A percentile compares a stretch with the other conserved stretches of the same genome.
These are phyloP conservation scores for Posidonia australis DNA, from an alignment of 106 monocot genomes.

Conservation along the genomic window DNA sequence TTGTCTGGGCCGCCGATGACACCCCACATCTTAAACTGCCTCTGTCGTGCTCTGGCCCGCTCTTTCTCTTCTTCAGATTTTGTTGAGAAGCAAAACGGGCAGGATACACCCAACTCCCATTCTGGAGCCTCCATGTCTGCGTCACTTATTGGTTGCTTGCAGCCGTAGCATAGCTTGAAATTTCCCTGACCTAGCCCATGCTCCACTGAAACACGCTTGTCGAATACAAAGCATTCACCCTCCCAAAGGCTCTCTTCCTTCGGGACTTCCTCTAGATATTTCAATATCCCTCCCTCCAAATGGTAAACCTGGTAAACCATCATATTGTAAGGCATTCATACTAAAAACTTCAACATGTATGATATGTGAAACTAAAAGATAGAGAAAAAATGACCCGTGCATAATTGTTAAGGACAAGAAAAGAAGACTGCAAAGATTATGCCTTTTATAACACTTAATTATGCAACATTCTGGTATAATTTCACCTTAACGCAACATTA, in stretches of 20 bases:
- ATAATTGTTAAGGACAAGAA: no score
- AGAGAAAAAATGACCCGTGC: no score
- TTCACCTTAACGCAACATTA: no score
- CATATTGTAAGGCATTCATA: neutral
- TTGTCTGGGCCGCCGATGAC: slow-evolving; percentile 88
- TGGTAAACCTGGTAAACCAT: slow-evolving; percentile 65
- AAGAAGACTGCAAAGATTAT: no score
- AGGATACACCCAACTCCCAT: slow-evolving; percentile 79
- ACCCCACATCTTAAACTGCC: slow-evolving; percentile 78
- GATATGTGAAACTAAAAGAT: no score
- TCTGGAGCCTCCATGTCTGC: slow-evolving; percentile 60
- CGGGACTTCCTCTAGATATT: slow-evolving; percentile 84
- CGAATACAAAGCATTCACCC: slow-evolving; percentile 95
- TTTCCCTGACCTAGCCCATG: slow-evolving; percentile 72
- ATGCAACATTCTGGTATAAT: no score
- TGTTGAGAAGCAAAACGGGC: slow-evolving; percentile 63
- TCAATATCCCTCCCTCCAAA: slow-evolving; percentile 91
- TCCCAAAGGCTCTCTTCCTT: slow-evolving; percentile 80
- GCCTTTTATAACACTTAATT: no score
- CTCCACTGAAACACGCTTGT: slow-evolving; percentile 86
- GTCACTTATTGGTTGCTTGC: slow-evolving; percentile 82
- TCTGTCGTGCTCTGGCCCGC: slow-evolving; percentile 75
- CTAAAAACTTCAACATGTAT: no score
- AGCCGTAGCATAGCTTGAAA: slow-evolving; percentile 92
- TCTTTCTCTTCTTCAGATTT: slow-evolving; percentile 88